Conservation (phyloP, 2,329 filamentous ascomycete genomes). For the Cladosporium sp. region DNA sequence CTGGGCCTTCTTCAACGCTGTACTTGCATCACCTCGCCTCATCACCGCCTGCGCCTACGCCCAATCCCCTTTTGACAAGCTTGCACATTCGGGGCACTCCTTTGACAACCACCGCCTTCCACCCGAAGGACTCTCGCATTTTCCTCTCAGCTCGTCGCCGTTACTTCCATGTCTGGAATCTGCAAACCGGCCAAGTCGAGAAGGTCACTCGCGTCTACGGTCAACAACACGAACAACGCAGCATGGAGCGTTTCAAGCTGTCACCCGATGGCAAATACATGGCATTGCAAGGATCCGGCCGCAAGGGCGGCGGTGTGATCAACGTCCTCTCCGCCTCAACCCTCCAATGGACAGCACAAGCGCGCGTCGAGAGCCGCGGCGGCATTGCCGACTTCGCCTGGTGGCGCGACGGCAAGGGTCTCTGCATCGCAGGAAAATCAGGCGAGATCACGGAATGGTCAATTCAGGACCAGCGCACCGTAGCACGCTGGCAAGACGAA, state of each 20-base stretch:
- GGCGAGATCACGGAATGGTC: slow-evolving; percentile 91
- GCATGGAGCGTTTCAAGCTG: slow-evolving; percentile 85
- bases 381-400: slow-evolving; percentile 89
- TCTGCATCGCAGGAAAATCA: slow-evolving; percentile 78
- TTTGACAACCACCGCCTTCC: slow-evolving; percentile 79
- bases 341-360: slow-evolving; percentile 82
- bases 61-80: slow-evolving; percentile 86
- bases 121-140: slow-evolving; percentile 67
- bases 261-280: slow-evolving; percentile 85
- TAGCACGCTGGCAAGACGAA: slow-evolving; percentile 85
- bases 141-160: slow-evolving; percentile 83
- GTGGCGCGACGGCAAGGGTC: slow-evolving; percentile 80
- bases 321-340: slow-evolving; percentile 78
- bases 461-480: slow-evolving; percentile 61
- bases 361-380: slow-evolving; percentile 73
- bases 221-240: slow-evolving; percentile 75
- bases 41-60: slow-evolving; percentile 64
- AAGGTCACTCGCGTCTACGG: slow-evolving; percentile 75
- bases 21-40: slow-evolving; percentile 83
- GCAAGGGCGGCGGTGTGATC: slow-evolving; percentile 82
- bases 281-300: slow-evolving; percentile 72
- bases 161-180: slow-evolving; percentile 94
- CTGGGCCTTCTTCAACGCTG: slow-evolving; percentile 78
- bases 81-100: slow-evolving; percentile 81
- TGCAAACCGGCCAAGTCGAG: slow-evolving; percentile 74